Percentiles rank a stretch among this genome's conserved stretches.
phyloP scores from a whole-genome alignment of 2,329 filamentous ascomycete species.

The Talaromyces sp. region DNA sequence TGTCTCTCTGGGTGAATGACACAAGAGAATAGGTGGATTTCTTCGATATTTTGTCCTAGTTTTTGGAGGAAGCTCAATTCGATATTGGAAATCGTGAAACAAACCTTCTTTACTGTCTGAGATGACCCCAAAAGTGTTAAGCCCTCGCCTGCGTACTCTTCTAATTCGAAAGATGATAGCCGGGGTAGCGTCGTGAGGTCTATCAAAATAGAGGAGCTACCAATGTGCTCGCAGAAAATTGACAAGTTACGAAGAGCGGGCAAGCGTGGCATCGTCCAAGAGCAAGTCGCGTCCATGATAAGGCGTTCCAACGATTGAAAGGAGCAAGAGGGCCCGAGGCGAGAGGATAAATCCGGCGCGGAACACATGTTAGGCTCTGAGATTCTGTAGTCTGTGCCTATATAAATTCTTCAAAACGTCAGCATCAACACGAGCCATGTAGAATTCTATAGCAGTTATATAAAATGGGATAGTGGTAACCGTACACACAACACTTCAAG shows the following conservation, averaged over 20 bases:
- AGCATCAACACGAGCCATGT: background rate
- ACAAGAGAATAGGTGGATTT: background rate
- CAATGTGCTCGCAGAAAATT: background rate
- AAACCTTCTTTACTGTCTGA: background rate
- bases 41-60: background rate
- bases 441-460: background rate
- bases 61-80: background rate
- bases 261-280: background rate
- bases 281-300: background rate
- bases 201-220: background rate
- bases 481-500: background rate
- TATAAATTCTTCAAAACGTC: background rate
- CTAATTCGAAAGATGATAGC: conserved; percentile 2
- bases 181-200: background rate
- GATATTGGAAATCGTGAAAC: background rate
- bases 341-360: background rate
- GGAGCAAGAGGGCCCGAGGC: background rate
- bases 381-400: background rate
- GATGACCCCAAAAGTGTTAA: background rate
- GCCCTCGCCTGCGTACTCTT: background rate
- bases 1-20: background rate
- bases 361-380: background rate
- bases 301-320: background rate
- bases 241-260: background rate
- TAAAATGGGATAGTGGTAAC: background rate